Conservation (phyloP, 148 eudicot species). For the Rhododendron ovatum region DNA sequence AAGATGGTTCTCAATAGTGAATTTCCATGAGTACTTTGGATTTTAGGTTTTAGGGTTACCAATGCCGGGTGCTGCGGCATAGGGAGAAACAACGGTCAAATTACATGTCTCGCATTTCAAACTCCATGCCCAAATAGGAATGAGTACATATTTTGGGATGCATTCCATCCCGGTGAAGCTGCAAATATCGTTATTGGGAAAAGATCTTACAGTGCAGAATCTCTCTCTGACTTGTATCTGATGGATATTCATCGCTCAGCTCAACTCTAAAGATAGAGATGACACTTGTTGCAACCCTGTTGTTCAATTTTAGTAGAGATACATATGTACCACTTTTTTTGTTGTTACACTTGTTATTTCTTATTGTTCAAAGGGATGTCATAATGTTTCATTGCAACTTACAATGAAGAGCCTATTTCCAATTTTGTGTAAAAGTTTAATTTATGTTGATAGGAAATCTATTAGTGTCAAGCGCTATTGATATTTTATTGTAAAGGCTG, state of each 20-base stretch:
- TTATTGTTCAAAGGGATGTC: neutral
- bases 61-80: conserved; percentile 88
- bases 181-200: conserved; percentile 45
- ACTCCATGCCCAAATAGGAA: conserved; percentile 46
- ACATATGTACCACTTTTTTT: neutral
- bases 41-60: conserved; percentile 60
- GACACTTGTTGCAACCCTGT: neutral
- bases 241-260: conserved; percentile 47
- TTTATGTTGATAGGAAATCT: no score
- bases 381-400: no score
- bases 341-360: neutral
- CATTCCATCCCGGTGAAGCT: conserved; percentile 62
- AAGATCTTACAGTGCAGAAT: conserved; percentile 40
- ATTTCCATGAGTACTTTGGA: neutral
- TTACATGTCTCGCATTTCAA: conserved; percentile 66
- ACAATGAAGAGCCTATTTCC: no score
- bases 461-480: no score
- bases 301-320: neutral
- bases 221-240: conserved; percentile 46
- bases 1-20: neutral
- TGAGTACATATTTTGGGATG: conserved; percentile 66
- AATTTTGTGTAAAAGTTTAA: no score
- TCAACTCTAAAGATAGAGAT: conserved; percentile 22
- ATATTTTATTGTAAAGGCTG: no score
- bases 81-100: conserved; percentile 88